Conservation (phyloP, 2,329 filamentous ascomycete species). For the Phoma herbarum region DNA sequence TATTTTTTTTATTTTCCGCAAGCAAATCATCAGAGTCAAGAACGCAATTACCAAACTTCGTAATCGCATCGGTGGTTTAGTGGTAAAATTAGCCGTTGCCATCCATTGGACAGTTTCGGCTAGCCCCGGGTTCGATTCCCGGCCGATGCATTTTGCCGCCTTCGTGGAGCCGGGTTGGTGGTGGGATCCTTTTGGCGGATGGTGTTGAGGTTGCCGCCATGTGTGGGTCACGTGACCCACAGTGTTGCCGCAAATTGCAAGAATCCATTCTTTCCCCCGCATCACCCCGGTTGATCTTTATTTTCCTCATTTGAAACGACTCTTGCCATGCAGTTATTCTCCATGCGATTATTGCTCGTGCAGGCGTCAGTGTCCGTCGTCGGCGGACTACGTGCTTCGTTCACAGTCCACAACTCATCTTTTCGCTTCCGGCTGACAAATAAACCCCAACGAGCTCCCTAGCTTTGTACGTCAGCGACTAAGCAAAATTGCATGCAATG, state of each 20-base stretch:
- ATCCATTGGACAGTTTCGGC: constrained; percentile 6
- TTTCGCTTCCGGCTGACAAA: not conserved
- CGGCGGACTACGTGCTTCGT: not conserved
- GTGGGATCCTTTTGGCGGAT: not conserved
- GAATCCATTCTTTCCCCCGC: too few relatives aligned
- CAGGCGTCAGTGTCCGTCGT: not conserved
- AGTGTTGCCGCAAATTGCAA: too few relatives aligned
- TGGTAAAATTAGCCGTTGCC: constrained; percentile 13
- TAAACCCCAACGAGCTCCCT: not conserved
- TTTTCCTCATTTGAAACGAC: not conserved
- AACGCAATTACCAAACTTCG: too few relatives aligned
- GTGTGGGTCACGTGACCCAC: not conserved
- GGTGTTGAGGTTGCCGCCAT: not conserved
- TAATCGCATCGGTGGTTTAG: constrained; percentile 7
- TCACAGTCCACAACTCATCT: not conserved
- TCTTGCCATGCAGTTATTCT: too few relatives aligned
- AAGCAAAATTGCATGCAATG: not conserved
- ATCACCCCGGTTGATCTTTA: not conserved
- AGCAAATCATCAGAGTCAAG: too few relatives aligned
- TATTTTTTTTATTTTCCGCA: too few relatives aligned
- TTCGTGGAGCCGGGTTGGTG: not conserved
- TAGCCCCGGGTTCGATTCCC: constrained; percentile 10
- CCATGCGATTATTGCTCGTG: not conserved
- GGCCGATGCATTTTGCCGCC: constrained; percentile 5
- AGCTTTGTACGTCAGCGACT: not conserved